These are phyloP conservation scores for Crithidia bombi DNA, from an alignment of 208 protist genomes.

Conservation along the genomic window DNA sequence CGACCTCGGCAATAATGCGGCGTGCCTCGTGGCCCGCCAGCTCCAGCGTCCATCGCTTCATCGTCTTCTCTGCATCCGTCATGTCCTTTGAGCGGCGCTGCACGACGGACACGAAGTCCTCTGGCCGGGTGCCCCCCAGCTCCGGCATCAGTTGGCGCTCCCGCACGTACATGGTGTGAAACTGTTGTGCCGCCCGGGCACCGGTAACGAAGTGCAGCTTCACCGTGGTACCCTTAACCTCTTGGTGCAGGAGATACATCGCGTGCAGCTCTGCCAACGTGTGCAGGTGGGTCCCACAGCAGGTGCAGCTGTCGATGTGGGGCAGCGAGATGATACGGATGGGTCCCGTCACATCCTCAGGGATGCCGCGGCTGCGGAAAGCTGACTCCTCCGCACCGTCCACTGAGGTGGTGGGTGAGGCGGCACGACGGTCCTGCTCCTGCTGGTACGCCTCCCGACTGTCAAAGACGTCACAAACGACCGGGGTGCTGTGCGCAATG, in stretches of 20 bases:
- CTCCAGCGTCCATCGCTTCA: constrained; percentile 63
- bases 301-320: constrained; percentile 77
- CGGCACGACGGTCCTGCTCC: constrained; percentile 28
- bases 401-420: constrained; percentile 4
- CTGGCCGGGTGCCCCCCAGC: constrained; percentile 64
- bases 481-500: constrained; percentile 52
- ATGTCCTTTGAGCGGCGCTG: constrained; percentile 55
- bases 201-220: constrained; percentile 85
- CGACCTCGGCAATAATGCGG: constrained; percentile 37
- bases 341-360: constrained; percentile 69
- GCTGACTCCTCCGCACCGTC: constrained; percentile 17
- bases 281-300: constrained; percentile 88
- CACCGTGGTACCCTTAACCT: constrained; percentile 79
- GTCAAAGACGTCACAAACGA: constrained; percentile 57
- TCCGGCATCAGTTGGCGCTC: constrained; percentile 66
- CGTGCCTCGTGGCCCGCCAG: constrained; percentile 48
- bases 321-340: constrained; percentile 82
- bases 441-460: constrained; percentile 51
- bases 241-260: constrained; percentile 80
- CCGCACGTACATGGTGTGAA: constrained; percentile 66
- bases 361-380: constrained; percentile 70
- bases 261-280: constrained; percentile 72
- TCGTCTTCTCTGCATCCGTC: constrained; percentile 53
- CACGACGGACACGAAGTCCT: constrained; percentile 58
- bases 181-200: constrained; percentile 51